A percentile compares a stretch with the other conserved stretches of the same genome.
Evolutionary conservation across 1,284 basidiomycete species (phyloP).

Genomic region (Pisolithus thermaeus): DNA sequence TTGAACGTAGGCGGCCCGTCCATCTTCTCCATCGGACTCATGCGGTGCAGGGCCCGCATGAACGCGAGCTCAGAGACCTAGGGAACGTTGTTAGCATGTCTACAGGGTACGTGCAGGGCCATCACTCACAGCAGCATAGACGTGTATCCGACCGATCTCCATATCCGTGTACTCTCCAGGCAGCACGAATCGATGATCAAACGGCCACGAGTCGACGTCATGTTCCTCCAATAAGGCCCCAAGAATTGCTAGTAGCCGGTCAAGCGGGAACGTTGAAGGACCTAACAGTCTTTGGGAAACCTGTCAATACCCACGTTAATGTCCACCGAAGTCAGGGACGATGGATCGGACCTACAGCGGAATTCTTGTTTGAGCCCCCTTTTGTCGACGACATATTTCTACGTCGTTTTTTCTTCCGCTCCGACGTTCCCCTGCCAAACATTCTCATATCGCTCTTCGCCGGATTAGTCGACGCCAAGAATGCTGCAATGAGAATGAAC

Average conservation of each 20-base stretch:
- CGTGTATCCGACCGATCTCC: conserved; percentile 56
- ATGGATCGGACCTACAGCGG: conserved; percentile 39
- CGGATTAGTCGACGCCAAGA: conserved; percentile 85
- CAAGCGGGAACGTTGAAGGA: conserved; percentile 76
- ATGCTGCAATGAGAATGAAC: conserved; percentile 78
- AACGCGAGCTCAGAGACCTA: conserved; percentile 70
- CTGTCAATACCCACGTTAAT: conserved; percentile 29
- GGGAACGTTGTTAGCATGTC: neutral
- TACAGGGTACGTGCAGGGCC: neutral
- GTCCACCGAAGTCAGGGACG: neutral
- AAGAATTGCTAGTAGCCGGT: conserved; percentile 79
- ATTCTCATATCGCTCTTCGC: conserved; percentile 74
- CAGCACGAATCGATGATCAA: conserved; percentile 42
- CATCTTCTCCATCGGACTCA: conserved; percentile 60
- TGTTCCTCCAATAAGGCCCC: conserved; percentile 82
- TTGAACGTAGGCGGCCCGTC: conserved; percentile 69
- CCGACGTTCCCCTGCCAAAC: conserved; percentile 69
- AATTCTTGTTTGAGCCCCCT: conserved; percentile 31
- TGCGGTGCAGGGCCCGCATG: conserved; percentile 64
- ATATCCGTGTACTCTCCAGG: conserved; percentile 64
- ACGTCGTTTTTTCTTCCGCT: conserved; percentile 54
- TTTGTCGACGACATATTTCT: conserved; percentile 39
- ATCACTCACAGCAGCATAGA: conserved; percentile 49
- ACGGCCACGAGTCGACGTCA: conserved; percentile 49
- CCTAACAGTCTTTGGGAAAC: conserved; percentile 77